Evolutionary conservation across 306 rosid species (phyloP).

Genomic region (Vigna radiata): DNA sequence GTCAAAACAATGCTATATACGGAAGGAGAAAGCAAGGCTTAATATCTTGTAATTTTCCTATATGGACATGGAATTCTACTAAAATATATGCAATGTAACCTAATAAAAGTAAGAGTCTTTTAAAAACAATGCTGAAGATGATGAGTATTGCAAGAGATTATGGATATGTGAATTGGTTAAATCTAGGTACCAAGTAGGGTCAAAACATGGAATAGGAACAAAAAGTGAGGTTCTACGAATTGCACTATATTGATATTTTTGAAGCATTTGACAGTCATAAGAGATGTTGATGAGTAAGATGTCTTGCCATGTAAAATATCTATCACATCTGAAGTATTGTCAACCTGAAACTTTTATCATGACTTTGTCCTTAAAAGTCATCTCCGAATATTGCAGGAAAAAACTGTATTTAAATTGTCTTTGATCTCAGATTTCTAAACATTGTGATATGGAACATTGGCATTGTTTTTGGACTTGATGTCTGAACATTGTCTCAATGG

Average conservation of each 20-base stretch:
- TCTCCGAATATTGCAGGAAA: too few relatives aligned
- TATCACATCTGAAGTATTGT: too few relatives aligned
- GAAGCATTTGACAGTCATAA: neutral
- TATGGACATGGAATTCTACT: neutral
- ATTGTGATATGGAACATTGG: too few relatives aligned
- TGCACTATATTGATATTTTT: neutral
- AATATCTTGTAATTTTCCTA: constrained; percentile 17
- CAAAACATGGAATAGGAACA: neutral
- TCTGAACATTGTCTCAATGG: too few relatives aligned
- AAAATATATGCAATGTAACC: neutral
- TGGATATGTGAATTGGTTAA: neutral
- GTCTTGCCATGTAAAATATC: neutral
- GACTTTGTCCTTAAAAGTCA: too few relatives aligned
- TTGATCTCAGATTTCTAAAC: too few relatives aligned
- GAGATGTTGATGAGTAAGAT: neutral
- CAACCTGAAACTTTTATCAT: too few relatives aligned
- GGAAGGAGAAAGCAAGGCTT: constrained; percentile 13
- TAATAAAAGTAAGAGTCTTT: neutral
- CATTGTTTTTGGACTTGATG: too few relatives aligned
- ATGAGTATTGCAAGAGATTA: constrained; percentile 2
- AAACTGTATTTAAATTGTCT: too few relatives aligned
- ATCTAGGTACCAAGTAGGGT: constrained; percentile 1
- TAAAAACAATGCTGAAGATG: neutral
- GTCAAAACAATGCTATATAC: neutral
- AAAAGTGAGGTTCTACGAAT: neutral